These are phyloP conservation scores for Leccinum aurantiacum DNA, from an alignment of 768 basidiomycete genomes.

Conservation along the genomic window DNA sequence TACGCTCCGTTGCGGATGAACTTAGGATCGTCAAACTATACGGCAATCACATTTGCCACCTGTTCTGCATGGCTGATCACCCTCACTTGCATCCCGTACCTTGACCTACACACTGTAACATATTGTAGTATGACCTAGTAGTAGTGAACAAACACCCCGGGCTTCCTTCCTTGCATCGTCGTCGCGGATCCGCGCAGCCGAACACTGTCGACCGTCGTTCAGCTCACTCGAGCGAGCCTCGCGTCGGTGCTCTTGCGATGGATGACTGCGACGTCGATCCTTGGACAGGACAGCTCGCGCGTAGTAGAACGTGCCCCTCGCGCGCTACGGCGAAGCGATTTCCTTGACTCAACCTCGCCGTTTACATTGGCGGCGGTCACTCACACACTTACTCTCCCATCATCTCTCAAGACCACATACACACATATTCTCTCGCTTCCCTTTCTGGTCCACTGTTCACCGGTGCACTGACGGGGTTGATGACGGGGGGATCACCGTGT, in stretches of 20 bases:
- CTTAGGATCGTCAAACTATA: too few species aligned
- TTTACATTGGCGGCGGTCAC: not conserved
- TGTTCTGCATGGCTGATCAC: too few species aligned
- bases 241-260: constrained; percentile 62
- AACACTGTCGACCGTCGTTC: constrained; percentile 26
- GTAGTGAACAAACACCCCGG: too few species aligned
- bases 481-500: not conserved
- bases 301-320: constrained; percentile 6
- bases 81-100: too few species aligned
- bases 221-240: constrained; percentile 26
- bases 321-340: constrained; percentile 2
- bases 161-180: constrained; percentile 35
- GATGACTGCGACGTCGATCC: constrained; percentile 73
- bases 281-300: constrained; percentile 25
- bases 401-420: not conserved
- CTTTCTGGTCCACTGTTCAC: not conserved
- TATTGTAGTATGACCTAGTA: too few species aligned
- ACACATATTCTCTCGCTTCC: not conserved
- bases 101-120: too few species aligned
- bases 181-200: constrained; percentile 32
- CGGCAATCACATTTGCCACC: too few species aligned
- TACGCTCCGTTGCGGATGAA: too few species aligned
- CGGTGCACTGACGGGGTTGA: not conserved
- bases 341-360: not conserved
- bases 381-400: not conserved